A percentile compares a stretch with the other conserved stretches of the same genome.
Evolutionary conservation across 2,329 filamentous ascomycete species (phyloP).

Genomic region (Fusarium temperatum): DNA sequence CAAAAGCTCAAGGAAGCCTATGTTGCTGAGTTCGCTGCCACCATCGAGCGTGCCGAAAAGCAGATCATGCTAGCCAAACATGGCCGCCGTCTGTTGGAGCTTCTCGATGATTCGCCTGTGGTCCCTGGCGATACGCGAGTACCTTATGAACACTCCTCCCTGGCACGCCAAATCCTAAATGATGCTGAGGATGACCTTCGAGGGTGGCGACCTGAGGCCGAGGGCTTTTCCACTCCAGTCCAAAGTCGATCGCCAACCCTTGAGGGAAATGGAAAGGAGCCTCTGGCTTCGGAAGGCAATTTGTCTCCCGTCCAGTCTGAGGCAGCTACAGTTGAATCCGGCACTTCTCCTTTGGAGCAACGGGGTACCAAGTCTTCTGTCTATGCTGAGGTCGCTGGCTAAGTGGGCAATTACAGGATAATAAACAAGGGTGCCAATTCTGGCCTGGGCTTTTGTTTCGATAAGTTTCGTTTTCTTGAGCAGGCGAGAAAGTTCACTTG

Average conservation of each 20-base stretch:
- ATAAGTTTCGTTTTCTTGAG: neutral
- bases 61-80: slow-evolving; percentile 94
- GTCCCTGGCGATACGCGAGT: slow-evolving; percentile 82
- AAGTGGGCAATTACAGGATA: neutral
- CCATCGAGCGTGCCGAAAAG: slow-evolving; percentile 96
- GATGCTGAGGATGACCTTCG: slow-evolving; percentile 91
- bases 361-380: slow-evolving; percentile 23
- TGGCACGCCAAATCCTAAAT: slow-evolving; percentile 86
- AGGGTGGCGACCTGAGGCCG: slow-evolving; percentile 69
- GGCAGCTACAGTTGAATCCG: slow-evolving; percentile 15
- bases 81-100: slow-evolving; percentile 81
- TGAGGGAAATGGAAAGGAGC: slow-evolving; percentile 43
- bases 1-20: slow-evolving; percentile 97
- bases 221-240: slow-evolving; percentile 41
- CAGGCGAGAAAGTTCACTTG: slow-evolving; percentile 1
- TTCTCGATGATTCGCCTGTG: slow-evolving; percentile 89
- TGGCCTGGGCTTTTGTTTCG: neutral
- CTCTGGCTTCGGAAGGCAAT: slow-evolving; percentile 9
- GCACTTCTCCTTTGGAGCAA: slow-evolving; percentile 5
- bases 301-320: slow-evolving; percentile 24
- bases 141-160: slow-evolving; percentile 71
- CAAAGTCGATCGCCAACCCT: slow-evolving; percentile 37
- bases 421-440: neutral
- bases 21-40: slow-evolving; percentile 85
- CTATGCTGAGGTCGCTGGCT: slow-evolving; percentile 29